Percentiles rank a stretch among this genome's conserved stretches.
Evolutionary conservation across 441 rosid species (phyloP).

Genomic region (Gossypium gossypioides): DNA sequence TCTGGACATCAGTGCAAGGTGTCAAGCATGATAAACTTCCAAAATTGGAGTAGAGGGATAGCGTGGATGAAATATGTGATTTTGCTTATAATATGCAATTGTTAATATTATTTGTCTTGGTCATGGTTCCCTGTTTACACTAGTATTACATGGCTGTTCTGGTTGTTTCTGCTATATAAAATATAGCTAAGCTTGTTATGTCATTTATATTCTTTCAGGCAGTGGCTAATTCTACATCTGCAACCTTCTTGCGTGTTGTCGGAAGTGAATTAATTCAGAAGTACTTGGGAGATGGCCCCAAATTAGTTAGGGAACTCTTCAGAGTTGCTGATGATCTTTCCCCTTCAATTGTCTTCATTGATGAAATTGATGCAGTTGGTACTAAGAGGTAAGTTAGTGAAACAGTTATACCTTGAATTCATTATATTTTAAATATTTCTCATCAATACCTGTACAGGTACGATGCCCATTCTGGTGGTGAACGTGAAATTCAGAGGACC

Average conservation of each 20-base stretch:
- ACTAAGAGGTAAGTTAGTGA: constrained; percentile 13
- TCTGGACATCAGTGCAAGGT: background rate
- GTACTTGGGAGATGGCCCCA: constrained; percentile 91
- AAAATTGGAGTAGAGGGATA: background rate
- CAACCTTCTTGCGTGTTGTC: constrained; percentile 88
- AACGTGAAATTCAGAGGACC: constrained; percentile 95
- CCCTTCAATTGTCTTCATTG: constrained; percentile 95
- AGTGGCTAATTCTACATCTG: constrained; percentile 87
- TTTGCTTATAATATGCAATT: background rate
- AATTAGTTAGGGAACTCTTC: constrained; percentile 85
- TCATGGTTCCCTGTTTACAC: background rate
- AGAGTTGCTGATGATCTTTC: constrained; percentile 93
- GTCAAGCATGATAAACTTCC: background rate
- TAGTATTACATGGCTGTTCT: background rate
- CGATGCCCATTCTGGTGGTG: constrained; percentile 96
- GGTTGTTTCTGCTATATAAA: background rate
- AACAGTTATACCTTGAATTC: background rate
- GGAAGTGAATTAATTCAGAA: constrained; percentile 93
- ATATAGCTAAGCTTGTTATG: background rate
- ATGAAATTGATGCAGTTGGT: constrained; percentile 93
- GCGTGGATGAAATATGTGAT: background rate
- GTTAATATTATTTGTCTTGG: background rate
- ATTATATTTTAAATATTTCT: background rate
- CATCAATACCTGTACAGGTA: constrained; percentile 34
- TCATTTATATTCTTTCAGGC: constrained; percentile 41